A percentile compares a stretch with the other conserved stretches of the same genome.
phyloP scores from a whole-genome alignment of 139 green algal species.

The Chlorella sp. region DNA sequence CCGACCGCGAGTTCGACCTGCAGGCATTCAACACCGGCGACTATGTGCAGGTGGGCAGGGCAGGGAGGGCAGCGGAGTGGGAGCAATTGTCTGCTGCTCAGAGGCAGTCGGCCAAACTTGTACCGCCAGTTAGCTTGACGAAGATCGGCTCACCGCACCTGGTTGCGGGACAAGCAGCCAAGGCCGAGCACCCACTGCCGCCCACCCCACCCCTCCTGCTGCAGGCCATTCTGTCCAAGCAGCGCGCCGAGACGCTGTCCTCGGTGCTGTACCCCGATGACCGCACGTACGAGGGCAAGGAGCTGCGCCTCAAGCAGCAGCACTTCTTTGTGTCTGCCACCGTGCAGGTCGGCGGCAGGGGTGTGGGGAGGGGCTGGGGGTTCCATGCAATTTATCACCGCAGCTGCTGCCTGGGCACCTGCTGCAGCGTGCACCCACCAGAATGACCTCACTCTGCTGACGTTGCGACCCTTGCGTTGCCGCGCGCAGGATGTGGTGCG shows the following conservation, averaged over 20 bases:
- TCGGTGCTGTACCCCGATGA: slow-evolving; percentile 99
- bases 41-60: slow-evolving; percentile 66
- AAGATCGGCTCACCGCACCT: no score
- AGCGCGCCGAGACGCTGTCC: slow-evolving; percentile 96
- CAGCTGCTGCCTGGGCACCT: no score
- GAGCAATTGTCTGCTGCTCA: no score
- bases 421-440: no score
- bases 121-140: no score
- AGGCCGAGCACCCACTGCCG: not conserved
- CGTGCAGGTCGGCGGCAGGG: slow-evolving; percentile 77
- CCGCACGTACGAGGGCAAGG: slow-evolving; percentile 96
- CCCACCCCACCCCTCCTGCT: slow-evolving; percentile 40
- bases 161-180: no score
- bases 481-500: slow-evolving; percentile 91
- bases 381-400: no score
- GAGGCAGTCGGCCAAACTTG: no score
- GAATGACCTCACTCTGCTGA: no score
- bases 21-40: slow-evolving; percentile 98
- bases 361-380: no score
- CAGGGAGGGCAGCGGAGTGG: not conserved
- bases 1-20: slow-evolving; percentile 96
- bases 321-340: slow-evolving; percentile 98
- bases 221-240: slow-evolving; percentile 94
- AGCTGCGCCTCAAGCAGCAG: slow-evolving; percentile 99
- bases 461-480: no score